These are phyloP conservation scores for Polyrhizophydium stewartii DNA, from an alignment of 371 early-diverging fungal species.

Conservation along the genomic window DNA sequence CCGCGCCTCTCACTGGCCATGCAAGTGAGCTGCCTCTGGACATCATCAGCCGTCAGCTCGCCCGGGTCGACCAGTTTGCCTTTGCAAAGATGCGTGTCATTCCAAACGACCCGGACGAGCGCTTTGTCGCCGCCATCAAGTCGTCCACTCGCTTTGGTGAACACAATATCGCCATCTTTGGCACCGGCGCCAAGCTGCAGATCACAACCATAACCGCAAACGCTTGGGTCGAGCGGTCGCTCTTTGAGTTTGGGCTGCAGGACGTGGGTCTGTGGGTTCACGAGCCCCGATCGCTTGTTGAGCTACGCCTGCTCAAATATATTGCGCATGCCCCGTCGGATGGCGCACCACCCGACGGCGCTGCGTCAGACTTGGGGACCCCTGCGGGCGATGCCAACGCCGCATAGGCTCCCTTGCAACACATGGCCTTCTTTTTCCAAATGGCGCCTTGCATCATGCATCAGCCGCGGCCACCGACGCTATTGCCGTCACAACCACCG, in stretches of 20 bases:
- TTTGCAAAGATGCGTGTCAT: slow-evolving; percentile 21
- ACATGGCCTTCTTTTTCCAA: too few relatives aligned
- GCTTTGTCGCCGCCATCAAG: slow-evolving; percentile 31
- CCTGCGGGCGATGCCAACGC: too few relatives aligned
- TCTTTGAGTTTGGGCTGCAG: slow-evolving; percentile 44
- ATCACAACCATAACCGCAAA: slow-evolving; percentile 60
- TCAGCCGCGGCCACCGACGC: too few relatives aligned
- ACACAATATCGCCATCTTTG: slow-evolving; percentile 52
- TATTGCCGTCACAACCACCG: background rate
- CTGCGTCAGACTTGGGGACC: too few relatives aligned
- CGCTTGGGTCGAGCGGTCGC: slow-evolving; percentile 48
- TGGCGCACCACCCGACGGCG: too few relatives aligned
- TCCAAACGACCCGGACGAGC: slow-evolving; percentile 38
- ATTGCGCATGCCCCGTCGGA: background rate
- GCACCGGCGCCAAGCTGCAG: slow-evolving; percentile 46
- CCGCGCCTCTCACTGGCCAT: too few relatives aligned
- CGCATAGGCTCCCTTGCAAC: too few relatives aligned
- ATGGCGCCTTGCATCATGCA: too few relatives aligned
- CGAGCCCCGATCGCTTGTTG: slow-evolving; percentile 54
- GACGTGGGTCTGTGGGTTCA: slow-evolving; percentile 45
- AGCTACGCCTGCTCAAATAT: slow-evolving; percentile 13
- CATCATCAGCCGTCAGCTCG: too few relatives aligned
- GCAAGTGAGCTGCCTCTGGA: too few relatives aligned
- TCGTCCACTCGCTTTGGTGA: background rate
- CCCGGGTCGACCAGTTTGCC: background rate